A percentile compares a stretch with the other conserved stretches of the same genome.
These are phyloP conservation scores for Chaetothyriales sp. DNA, from an alignment of 2,329 filamentous ascomycete genomes.

Conservation along the genomic window DNA sequence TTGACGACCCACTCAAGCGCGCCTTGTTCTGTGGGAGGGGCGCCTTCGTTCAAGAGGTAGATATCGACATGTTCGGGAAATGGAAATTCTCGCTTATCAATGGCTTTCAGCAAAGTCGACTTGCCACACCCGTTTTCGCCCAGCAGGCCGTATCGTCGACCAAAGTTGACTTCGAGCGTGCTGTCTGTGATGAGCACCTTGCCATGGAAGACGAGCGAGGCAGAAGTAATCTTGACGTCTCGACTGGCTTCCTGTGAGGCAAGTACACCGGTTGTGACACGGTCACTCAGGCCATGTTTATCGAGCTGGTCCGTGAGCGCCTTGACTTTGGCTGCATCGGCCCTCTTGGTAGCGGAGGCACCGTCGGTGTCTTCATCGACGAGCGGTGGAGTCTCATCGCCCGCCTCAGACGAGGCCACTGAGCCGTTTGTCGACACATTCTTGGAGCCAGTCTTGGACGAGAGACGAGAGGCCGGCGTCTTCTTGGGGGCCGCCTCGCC, in stretches of 20 bases:
- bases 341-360: constrained; percentile 53
- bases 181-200: constrained; percentile 90
- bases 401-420: constrained; percentile 52
- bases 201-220: constrained; percentile 92
- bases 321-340: constrained; percentile 68
- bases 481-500: constrained; percentile 28
- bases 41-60: constrained; percentile 95
- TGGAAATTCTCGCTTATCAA: constrained; percentile 84
- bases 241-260: constrained; percentile 71
- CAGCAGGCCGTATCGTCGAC: constrained; percentile 82
- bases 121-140: constrained; percentile 99
- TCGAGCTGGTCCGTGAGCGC: constrained; percentile 88
- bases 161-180: constrained; percentile 83
- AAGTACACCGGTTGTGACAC: constrained; percentile 94
- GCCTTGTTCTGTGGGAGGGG: constrained; percentile 73
- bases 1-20: constrained; percentile 94
- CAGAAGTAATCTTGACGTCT: constrained; percentile 93
- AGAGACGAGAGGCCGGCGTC: constrained; percentile 57
- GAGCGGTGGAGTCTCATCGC: constrained; percentile 50
- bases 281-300: constrained; percentile 88
- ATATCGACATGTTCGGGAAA: constrained; percentile 95
- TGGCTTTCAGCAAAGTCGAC: constrained; percentile 92
- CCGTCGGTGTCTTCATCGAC: constrained; percentile 44
- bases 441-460: constrained; percentile 55
- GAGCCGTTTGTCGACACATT: constrained; percentile 32